These are phyloP conservation scores for Zopfochytrium polystomum DNA, from an alignment of 371 early-diverging fungal genomes.

Conservation along the genomic window DNA sequence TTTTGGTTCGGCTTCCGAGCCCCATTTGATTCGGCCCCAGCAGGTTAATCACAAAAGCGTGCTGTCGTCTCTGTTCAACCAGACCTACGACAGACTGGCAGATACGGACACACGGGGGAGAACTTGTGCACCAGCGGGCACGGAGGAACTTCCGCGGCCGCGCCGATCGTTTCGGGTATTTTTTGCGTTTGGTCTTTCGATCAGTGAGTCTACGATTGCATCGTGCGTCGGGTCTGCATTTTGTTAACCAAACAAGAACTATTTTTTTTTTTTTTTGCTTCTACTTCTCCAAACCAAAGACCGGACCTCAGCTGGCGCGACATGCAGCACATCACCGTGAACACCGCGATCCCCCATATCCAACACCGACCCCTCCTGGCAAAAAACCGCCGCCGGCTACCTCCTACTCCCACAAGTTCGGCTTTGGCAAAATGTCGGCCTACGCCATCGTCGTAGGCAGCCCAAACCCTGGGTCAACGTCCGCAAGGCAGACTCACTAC, in stretches of 20 bases:
- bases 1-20: no score
- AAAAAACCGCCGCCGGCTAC: conserved; percentile 42
- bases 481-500: conserved; percentile 63
- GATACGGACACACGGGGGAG: conserved; percentile 48
- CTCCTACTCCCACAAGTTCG: conserved; percentile 83
- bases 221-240: no score
- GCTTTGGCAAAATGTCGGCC: conserved; percentile 89
- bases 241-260: not conserved
- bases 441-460: conserved; percentile 77
- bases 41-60: no score
- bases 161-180: conserved; percentile 92
- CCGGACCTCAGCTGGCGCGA: conserved; percentile 94
- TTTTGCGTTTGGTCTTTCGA: conserved; percentile 82
- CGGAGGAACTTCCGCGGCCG: conserved; percentile 97
- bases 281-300: no score
- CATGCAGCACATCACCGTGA: conserved; percentile 77
- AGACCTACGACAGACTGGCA: conserved; percentile 69
- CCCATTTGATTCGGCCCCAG: no score
- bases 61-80: no score
- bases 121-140: conserved; percentile 71
- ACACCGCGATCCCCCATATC: conserved; percentile 76
- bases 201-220: no score
- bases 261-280: not conserved
- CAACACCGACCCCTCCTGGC: conserved; percentile 41
- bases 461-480: conserved; percentile 56